These are phyloP conservation scores for Penicillium nucicola DNA, from an alignment of 495 filamentous ascomycete species.

Conservation along the genomic window DNA sequence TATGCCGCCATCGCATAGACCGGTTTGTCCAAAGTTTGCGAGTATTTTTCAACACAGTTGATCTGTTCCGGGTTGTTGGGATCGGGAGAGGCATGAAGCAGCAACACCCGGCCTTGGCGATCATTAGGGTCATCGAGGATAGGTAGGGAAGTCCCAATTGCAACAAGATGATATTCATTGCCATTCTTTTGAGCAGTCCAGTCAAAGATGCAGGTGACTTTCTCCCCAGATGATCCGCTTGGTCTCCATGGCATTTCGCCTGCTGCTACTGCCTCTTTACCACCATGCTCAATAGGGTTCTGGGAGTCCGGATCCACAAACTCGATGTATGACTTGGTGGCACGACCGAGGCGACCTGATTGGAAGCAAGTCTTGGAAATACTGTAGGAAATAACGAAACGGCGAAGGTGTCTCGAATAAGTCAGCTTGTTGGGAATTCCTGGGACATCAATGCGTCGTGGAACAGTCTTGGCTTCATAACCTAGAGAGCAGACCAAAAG, in stretches of 20 bases:
- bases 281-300: conserved; percentile 11
- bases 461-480: conserved; percentile 31
- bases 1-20: conserved; percentile 45
- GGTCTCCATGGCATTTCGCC: conserved; percentile 27
- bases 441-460: conserved; percentile 39
- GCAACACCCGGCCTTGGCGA: conserved; percentile 34
- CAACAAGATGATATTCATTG: conserved; percentile 45
- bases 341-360: conserved; percentile 22
- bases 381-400: conserved; percentile 42
- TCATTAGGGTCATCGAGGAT: conserved; percentile 9
- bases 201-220: conserved; percentile 47
- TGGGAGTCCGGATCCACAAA: conserved; percentile 43
- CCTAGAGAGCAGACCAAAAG: conserved; percentile 41
- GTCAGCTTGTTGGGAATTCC: conserved; percentile 41
- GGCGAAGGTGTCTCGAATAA: conserved; percentile 39
- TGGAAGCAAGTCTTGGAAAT: conserved; percentile 19
- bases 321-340: conserved; percentile 33
- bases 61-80: conserved; percentile 24
- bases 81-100: conserved; percentile 31
- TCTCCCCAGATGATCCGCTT: conserved; percentile 40
- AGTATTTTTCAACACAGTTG: conserved; percentile 35
- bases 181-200: conserved; percentile 42
- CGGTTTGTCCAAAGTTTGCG: conserved; percentile 31
- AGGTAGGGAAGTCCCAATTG: conserved; percentile 39
- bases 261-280: not conserved